phyloP scores from a whole-genome alignment of 176 grass and related monocot species.

The Triticum timopheevii region DNA sequence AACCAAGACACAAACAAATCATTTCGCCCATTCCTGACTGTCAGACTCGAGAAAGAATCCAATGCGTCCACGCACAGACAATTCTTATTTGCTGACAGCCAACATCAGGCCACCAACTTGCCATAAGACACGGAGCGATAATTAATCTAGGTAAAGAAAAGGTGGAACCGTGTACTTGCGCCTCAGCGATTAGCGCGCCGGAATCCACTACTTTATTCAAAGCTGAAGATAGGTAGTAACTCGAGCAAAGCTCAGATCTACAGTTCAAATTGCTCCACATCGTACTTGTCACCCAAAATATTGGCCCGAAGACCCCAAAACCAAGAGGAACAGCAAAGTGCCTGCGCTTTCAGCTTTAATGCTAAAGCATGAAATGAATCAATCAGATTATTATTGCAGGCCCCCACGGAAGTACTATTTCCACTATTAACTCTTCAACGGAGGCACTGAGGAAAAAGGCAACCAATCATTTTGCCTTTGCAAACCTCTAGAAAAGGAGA shows the following conservation, averaged over 20 bases:
- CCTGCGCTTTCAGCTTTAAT: constrained; percentile 43
- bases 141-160: neutral
- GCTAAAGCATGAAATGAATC: constrained; percentile 25
- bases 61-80: constrained; percentile 31
- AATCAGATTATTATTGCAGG: constrained; percentile 23
- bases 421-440: neutral
- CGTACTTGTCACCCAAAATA: constrained; percentile 26
- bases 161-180: constrained; percentile 12
- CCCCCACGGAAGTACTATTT: constrained; percentile 23
- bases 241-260: constrained; percentile 42
- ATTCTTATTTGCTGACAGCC: constrained; percentile 28
- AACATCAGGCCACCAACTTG: constrained; percentile 26
- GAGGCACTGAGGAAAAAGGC: constrained; percentile 19
- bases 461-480: constrained; percentile 33
- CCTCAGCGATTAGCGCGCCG: neutral
- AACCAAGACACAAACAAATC: constrained; percentile 46
- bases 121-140: neutral
- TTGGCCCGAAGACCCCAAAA: neutral
- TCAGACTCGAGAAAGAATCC: constrained; percentile 32
- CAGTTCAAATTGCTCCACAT: constrained; percentile 30
- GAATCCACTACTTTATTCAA: constrained; percentile 14
- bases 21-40: neutral
- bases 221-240: neutral
- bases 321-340: constrained; percentile 32
- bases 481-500: constrained; percentile 6